Evolutionary conservation across 208 protist genomes (phyloP), one percentile per base, ranked within the genome.

Genomic region (Trypanosoma scelopori): DNA sequence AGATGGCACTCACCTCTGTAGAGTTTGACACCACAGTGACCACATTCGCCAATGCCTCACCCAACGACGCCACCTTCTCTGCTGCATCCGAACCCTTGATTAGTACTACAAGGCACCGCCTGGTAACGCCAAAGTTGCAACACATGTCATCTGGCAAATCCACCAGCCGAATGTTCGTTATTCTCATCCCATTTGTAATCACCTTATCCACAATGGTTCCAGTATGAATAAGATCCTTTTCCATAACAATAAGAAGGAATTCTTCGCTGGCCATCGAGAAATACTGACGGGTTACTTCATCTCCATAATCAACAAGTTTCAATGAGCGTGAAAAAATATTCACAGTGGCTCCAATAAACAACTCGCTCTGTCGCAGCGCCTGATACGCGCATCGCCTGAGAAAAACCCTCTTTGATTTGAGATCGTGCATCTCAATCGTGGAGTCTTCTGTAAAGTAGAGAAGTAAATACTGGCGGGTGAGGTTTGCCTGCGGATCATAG

Each of bases 381-480:
- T 87, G 87, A 69, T 97, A 98, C 12, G 80, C 71, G 64, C 87
- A 95, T 0, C 93, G 82, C 70, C 98, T 98, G 53, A 98, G 75
- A 79, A 98, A 98, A 23, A 93, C 70, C 16, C 88, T 79, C 56
- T 89, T 91, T 32, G 84, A 95, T 74, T 97, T 97, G 42, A 95
- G 55, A 69, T 98, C 91, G 78, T 90, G 93, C 94, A 98, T 98
- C 71, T 98, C 97, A 63, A 98, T 91, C 9, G 94, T 95, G 43
- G 90, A 73, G 65, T 98, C 91, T 15, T 84, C 78, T 1, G 79
- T 61, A 70, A 87, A 95, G 74, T 94, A 98, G 46, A 96, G 64
- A n/a, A 98, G 69, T 45, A 91, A 80, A 80, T 98, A 98, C 22
- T 79, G 71, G 11, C 94, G 81, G 30, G 81, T 83, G 35, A 98